A percentile compares a stretch with the other conserved stretches of the same genome.
Conservation (phyloP, 2,329 filamentous ascomycete species). For the Trichoderma polysporum region DNA sequence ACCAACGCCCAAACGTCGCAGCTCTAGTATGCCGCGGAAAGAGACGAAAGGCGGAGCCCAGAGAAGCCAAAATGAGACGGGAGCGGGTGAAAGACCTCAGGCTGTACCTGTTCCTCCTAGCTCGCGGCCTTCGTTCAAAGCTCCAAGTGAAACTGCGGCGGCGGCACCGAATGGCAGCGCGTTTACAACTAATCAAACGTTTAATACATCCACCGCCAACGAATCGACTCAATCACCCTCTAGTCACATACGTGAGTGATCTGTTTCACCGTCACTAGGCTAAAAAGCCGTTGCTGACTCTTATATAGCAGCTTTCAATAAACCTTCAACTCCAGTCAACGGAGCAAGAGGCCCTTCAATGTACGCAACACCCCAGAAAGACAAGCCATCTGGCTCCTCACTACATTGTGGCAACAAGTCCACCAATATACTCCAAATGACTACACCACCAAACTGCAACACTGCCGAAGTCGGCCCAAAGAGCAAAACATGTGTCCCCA, state of each 20-base stretch:
- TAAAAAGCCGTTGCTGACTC: background rate
- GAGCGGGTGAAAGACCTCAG: background rate
- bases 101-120: conserved; percentile 10
- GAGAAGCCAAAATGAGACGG: background rate
- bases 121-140: conserved; percentile 5
- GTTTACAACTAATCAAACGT: background rate
- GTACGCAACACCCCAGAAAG: conserved; percentile 42
- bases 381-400: conserved; percentile 17
- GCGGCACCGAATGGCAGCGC: background rate
- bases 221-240: background rate
- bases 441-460: conserved; percentile 7
- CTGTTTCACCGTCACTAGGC: background rate
- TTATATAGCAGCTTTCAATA: background rate
- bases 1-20: conserved; percentile 31
- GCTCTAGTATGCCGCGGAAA: conserved; percentile 33
- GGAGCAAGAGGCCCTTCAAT: conserved; percentile 41
- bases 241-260: conserved; percentile 2
- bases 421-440: background rate
- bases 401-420: conserved; percentile 16
- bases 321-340: background rate
- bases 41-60: conserved; percentile 18
- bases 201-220: background rate
- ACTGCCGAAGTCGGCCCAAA: conserved; percentile 22
- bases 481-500: conserved; percentile 29
- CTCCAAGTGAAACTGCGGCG: conserved; percentile 17